Conservation (phyloP, 2,329 filamentous ascomycete genomes). For the Nemania diffusa region DNA sequence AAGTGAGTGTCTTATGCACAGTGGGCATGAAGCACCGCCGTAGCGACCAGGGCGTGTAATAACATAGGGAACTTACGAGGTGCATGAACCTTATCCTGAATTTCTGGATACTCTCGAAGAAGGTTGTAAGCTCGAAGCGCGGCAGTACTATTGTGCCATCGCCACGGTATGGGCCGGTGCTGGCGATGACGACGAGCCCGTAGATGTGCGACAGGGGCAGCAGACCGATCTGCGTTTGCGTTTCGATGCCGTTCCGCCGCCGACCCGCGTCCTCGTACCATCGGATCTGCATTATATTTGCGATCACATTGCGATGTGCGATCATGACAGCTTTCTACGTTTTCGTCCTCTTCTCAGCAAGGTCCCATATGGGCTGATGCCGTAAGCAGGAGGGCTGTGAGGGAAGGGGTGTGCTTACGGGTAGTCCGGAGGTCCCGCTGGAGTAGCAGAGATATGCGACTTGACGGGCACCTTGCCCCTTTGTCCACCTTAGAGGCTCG, state of each 20-base stretch:
- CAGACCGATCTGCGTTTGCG: constrained; percentile 65
- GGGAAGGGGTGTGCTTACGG: constrained; percentile 57
- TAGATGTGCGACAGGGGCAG: constrained; percentile 84
- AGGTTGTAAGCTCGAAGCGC: constrained; percentile 75
- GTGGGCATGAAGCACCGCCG: too few species aligned
- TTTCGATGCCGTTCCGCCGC: constrained; percentile 45
- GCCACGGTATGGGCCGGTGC: constrained; percentile 73
- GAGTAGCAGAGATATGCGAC: constrained; percentile 79
- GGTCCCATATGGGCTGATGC: too few species aligned
- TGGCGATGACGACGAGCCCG: constrained; percentile 75
- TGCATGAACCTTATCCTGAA: constrained; percentile 74
- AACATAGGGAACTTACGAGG: constrained; percentile 57
- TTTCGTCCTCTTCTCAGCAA: background rate
- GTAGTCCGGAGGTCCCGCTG: constrained; percentile 77
- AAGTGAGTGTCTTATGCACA: background rate
- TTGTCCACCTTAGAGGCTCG: constrained; percentile 63
- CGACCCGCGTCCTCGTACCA: constrained; percentile 54
- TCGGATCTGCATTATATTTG: constrained; percentile 73
- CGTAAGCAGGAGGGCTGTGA: too few species aligned
- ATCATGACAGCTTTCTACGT: constrained; percentile 81
- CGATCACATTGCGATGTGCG: constrained; percentile 78
- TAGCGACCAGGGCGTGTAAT: background rate
- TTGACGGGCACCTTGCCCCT: constrained; percentile 69
- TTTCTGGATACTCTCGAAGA: constrained; percentile 71
- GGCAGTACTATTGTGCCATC: constrained; percentile 76